Base-by-base conservation (phyloP, 1,284 basidiomycete species). In the Neolentinus lepideus region DNA sequence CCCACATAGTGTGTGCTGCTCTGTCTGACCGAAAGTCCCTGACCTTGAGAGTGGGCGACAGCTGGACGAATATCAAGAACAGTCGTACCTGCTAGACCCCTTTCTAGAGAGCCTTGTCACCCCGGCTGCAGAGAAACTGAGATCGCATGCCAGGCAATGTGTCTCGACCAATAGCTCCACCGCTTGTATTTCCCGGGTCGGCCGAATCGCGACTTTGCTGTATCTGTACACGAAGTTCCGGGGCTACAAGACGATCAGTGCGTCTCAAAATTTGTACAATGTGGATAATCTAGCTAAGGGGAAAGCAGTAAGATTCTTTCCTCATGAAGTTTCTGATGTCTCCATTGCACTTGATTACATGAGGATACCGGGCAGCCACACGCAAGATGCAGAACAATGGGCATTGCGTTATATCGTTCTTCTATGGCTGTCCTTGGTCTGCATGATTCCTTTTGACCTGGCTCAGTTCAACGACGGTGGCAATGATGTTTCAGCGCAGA, bases 41-140 rank as follows among this genome's bases (percentile, higher is more conserved):
- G 29, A 31, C 6, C 12, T 31, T 4, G 12, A 31, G 29, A 31
- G 29, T 12, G 29, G 29, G n/a, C n/a, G n/a, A 31, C n/a, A 98
- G 94, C 80, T 98, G 43, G 82, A 85, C 67, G 81, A 86, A 66
- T 99, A 98, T 66, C 94, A 98, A 66, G 95, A 98, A 58, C 91
- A 96, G 64, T 79, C 94, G 1, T 93, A 95, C 64, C 80, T 99
- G 0, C 79, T 98, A n/a, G 97, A 99, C 68, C 94, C 95, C n/a
- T 88, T 84, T 63, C 79, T 99, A n/a, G 90, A 94, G 64, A 67
- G 74, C 16, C 84, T 99, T 57, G 83, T 98, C 11, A 70, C 76
- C 1, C 94, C 95, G 0, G 83, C 91, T 2, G 85, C 93, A 51
- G 77, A 81, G 27, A 68, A 69, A n/a, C 69, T 97, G 45, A 84